Percentiles rank a stretch among this genome's conserved stretches.
These are phyloP conservation scores for Trichoderma koningiopsis DNA, from an alignment of 2,329 filamentous ascomycete species.

Conservation along the genomic window DNA sequence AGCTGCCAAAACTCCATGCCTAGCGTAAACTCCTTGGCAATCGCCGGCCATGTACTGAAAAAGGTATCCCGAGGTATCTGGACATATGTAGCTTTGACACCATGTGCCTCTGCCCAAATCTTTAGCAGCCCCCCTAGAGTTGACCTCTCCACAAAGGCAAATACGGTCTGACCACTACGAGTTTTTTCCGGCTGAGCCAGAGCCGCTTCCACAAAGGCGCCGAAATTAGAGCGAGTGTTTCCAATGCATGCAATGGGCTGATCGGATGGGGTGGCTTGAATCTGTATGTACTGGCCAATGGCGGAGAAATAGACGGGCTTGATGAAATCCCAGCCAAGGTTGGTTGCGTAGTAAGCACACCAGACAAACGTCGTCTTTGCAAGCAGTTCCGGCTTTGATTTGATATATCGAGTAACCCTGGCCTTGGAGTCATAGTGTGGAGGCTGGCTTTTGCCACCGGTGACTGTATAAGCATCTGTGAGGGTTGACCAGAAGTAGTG, in stretches of 20 bases:
- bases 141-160: not conserved
- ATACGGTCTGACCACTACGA: not conserved
- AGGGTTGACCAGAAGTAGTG: slow-evolving; percentile 12
- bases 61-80: not conserved
- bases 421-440: slow-evolving; percentile 14
- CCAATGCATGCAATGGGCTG: slow-evolving; percentile 4
- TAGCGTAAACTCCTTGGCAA: not conserved
- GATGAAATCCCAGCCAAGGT: not conserved
- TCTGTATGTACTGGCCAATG: not conserved
- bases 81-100: slow-evolving; percentile 7
- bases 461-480: not conserved
- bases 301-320: not conserved
- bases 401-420: slow-evolving; percentile 1
- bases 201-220: slow-evolving; percentile 1
- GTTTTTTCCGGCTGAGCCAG: not conserved
- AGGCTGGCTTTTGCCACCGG: not conserved
- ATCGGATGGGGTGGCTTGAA: slow-evolving; percentile 2
- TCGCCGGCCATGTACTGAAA: not conserved
- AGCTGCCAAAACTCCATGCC: slow-evolving; percentile 8
- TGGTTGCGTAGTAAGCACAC: slow-evolving; percentile 9
- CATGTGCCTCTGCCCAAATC: not conserved
- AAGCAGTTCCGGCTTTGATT: not conserved
- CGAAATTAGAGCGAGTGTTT: slow-evolving; percentile 6
- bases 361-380: slow-evolving; percentile 11
- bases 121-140: not conserved